Percentiles rank a stretch among this genome's conserved stretches.
These are phyloP conservation scores for Chlamydomonas incerta DNA, from an alignment of 139 green algal species.

Conservation along the genomic window DNA sequence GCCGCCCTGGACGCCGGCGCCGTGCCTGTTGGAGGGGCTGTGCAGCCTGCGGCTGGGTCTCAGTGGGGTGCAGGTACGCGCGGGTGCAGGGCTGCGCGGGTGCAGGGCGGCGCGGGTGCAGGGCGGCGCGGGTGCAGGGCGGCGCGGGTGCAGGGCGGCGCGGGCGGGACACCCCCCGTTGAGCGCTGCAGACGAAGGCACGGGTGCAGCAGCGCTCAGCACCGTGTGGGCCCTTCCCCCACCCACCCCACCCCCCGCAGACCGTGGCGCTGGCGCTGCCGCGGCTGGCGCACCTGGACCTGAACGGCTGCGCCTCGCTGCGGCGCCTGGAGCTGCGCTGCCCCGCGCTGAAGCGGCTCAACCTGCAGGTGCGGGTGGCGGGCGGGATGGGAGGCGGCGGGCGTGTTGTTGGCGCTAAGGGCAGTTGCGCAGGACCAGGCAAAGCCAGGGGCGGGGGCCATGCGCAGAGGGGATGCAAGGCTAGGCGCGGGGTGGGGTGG, in stretches of 20 bases:
- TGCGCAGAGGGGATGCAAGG: no score
- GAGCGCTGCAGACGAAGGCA: no score
- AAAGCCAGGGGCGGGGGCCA: no score
- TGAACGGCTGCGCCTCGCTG: constrained; percentile 64
- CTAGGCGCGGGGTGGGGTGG: no score
- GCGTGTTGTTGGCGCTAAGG: no score
- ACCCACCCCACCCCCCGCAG: no score
- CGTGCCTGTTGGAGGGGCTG: constrained; percentile 40
- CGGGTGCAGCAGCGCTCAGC: no score
- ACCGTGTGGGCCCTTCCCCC: no score
- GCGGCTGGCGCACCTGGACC: constrained; percentile 58
- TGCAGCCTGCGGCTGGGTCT: constrained; percentile 55
- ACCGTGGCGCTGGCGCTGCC: constrained; percentile 62
- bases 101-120: neutral
- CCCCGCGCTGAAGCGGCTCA: constrained; percentile 55
- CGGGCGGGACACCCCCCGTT: no score
- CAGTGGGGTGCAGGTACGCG: constrained; percentile 45
- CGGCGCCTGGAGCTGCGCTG: constrained; percentile 64
- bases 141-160: no score
- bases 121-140: neutral
- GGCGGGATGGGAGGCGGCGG: no score
- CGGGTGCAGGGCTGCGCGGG: neutral
- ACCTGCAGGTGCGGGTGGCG: constrained; percentile 39
- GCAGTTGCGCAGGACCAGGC: no score
- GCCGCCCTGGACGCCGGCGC: neutral